Evolutionary conservation across 345 rosid genomes (phyloP), one percentile per base, ranked within the genome.

Genomic region (Lepidium africanum): DNA sequence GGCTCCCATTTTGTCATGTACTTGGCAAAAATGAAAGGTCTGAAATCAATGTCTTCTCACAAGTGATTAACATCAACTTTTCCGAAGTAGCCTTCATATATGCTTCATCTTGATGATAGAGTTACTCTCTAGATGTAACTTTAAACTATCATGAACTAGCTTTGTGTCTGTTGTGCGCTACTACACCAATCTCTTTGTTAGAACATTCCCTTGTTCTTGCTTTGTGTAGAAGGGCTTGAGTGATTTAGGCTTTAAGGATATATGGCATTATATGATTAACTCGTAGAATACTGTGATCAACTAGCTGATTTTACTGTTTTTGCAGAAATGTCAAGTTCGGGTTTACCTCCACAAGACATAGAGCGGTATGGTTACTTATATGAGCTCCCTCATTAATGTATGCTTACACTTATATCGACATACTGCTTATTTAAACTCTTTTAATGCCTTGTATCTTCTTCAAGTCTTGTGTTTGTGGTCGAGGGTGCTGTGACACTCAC

Each of bases 1-100:
- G 99, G 95, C 46, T 84, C 99, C 41, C 96, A 94, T 77, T 94
- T 94, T 65, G 92, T 80, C 70, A 90, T 94, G 97, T 87, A 82
- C 83, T 75, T 91, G 11, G 95, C 95, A 14, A 90, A 84, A 77
- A 90, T 88, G 92, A 81, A 84, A 88, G 99, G 97, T 90, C 16
- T 60, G 81, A 13, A 76, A 3, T 5, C 57, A 59, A 11, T 11
- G 10, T 16, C 25, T 14, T 38, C 43, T 64, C 59, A 48, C 37
- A 27, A 64, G 11, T 17, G 25, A 16, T 55, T 50, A 15, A 49
- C 6, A 33, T 42, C 61, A 47, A 27, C 51, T 36, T 67, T 32
- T 33, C 40, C 47, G 10, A 16, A 9, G 33, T 10, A 17, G 14
- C 19, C 46, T 74, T 69, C 40, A 16, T 56, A 11, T 33, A 33